Evolutionary conservation across 2,329 filamentous ascomycete species (phyloP), one percentile per base, ranked within the genome.

Genomic region (Thermothelomyces thermophilus): DNA sequence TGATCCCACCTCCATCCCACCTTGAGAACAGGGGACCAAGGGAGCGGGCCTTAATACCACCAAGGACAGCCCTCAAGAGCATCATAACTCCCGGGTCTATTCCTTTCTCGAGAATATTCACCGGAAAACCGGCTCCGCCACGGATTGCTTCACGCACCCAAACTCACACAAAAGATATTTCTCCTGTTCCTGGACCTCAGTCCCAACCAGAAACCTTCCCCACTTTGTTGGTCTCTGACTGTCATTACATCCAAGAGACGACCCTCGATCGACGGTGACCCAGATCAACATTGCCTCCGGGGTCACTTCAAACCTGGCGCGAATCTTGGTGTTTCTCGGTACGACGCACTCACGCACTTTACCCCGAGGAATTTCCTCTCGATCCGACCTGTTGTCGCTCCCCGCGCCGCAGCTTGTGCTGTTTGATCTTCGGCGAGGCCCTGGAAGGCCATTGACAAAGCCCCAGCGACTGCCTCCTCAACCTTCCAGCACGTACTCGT

Each of bases 1-100:
- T 72, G 68, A 71, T 70, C 67, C 69, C 67, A 70, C 67, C 66
- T 73, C 67, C 70, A 65, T 69, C 68, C 65, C 67, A 68, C 65
- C 63, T 48, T 63, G 64, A 63, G 63, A 63, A 56, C 66, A 71
- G 68, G 69, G 66, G 61, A 63, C 61, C 64, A 64, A 62, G 63
- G 62, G 49, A 36, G 58, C 62, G 60, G 59, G 65, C 63, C 65
- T 70, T 65, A 63, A 66, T 70, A 63, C 64, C 63, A 56, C 64
- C 63, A 67, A 66, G 62, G 63, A 60, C 66, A 67, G 61, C 65
- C 64, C 63, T 63, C 63, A 48, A 51, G 57, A 68, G 61, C 64
- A 31, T 63, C 65, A 68, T 70, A 70, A 67, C 68, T 67, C 67
- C 70, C 62, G 63, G 65, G 63, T 60, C 62, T 66, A 64, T 62